Conservation (phyloP, 805 yeast species). For the Danielia reshetovae region DNA sequence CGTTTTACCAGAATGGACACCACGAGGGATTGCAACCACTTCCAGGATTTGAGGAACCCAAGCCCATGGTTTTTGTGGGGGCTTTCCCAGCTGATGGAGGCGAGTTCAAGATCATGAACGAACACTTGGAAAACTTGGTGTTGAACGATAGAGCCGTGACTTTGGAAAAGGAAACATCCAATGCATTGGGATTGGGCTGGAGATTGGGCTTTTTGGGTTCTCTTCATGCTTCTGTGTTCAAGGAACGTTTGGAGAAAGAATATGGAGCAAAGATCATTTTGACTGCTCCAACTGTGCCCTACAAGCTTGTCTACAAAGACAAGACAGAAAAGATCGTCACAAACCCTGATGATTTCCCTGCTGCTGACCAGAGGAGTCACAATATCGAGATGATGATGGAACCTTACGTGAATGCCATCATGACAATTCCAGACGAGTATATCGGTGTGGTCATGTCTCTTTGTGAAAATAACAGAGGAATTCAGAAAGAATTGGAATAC, state of each 20-base stretch:
- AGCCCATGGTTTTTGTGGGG: slow-evolving; percentile 98
- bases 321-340: slow-evolving; percentile 66
- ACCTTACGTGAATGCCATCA: slow-evolving; percentile 85
- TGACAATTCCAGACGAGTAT: slow-evolving; percentile 88
- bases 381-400: slow-evolving; percentile 58
- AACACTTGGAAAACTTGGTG: slow-evolving; percentile 81
- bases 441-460: slow-evolving; percentile 82
- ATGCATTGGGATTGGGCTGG: slow-evolving; percentile 97
- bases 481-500: slow-evolving; percentile 74
- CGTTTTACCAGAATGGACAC: slow-evolving; percentile 62
- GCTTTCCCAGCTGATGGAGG: slow-evolving; percentile 96
- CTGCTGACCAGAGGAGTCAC: slow-evolving; percentile 40
- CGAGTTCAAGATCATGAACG: slow-evolving; percentile 85
- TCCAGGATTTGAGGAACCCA: slow-evolving; percentile 94
- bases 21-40: slow-evolving; percentile 62
- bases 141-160: slow-evolving; percentile 91
- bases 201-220: slow-evolving; percentile 93
- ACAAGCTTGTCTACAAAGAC: slow-evolving; percentile 63
- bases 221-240: slow-evolving; percentile 90
- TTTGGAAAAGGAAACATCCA: slow-evolving; percentile 83
- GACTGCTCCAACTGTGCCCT: slow-evolving; percentile 96
- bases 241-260: slow-evolving; percentile 86
- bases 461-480: slow-evolving; percentile 81
- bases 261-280: slow-evolving; percentile 89
- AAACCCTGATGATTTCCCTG: slow-evolving; percentile 93